phyloP scores from a whole-genome alignment of 1,284 basidiomycete species.

The Wolfiporia cocos region DNA sequence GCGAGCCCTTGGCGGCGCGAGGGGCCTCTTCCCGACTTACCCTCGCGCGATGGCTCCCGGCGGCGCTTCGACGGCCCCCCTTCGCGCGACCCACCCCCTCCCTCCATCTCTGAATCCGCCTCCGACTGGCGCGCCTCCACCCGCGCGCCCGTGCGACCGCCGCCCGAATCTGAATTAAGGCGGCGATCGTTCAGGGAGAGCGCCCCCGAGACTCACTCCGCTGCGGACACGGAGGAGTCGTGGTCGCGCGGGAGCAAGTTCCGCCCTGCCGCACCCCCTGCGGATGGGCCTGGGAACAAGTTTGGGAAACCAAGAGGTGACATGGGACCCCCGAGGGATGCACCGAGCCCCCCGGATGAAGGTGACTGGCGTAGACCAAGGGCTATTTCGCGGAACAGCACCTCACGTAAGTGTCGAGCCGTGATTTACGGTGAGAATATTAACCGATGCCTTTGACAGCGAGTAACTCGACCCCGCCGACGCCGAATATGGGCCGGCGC shows the following conservation, averaged over 20 bases:
- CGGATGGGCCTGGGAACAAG: slow-evolving; percentile 35
- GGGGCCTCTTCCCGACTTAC: slow-evolving; percentile 73
- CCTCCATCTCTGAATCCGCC: slow-evolving; percentile 48
- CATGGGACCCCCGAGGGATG: slow-evolving; percentile 43
- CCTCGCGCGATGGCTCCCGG: slow-evolving; percentile 51
- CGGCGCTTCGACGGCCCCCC: slow-evolving; percentile 54
- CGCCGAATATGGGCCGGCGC: slow-evolving; percentile 70
- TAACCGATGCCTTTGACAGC: too few species aligned
- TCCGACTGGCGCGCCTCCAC: slow-evolving; percentile 65
- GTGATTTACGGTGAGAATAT: too few species aligned
- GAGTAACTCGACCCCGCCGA: slow-evolving; percentile 68
- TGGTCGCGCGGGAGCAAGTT: slow-evolving; percentile 74
- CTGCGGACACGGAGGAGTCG: slow-evolving; percentile 71
- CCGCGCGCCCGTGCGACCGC: slow-evolving; percentile 36
- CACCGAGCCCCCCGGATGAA: slow-evolving; percentile 32
- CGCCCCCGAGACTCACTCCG: slow-evolving; percentile 31
- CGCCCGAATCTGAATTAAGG: slow-evolving; percentile 44
- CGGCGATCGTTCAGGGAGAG: slow-evolving; percentile 47
- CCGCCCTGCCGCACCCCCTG: slow-evolving; percentile 40
- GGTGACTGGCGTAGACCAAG: slow-evolving; percentile 54
- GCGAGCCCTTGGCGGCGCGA: slow-evolving; percentile 83
- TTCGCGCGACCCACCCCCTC: slow-evolving; percentile 35
- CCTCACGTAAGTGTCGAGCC: slow-evolving; percentile 62
- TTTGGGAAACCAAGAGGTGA: slow-evolving; percentile 51
- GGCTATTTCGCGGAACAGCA: slow-evolving; percentile 38